Evolutionary conservation across 306 rosid species (phyloP), one percentile per base, ranked within the genome.

Genomic region (Trichosanthes cucumerina): DNA sequence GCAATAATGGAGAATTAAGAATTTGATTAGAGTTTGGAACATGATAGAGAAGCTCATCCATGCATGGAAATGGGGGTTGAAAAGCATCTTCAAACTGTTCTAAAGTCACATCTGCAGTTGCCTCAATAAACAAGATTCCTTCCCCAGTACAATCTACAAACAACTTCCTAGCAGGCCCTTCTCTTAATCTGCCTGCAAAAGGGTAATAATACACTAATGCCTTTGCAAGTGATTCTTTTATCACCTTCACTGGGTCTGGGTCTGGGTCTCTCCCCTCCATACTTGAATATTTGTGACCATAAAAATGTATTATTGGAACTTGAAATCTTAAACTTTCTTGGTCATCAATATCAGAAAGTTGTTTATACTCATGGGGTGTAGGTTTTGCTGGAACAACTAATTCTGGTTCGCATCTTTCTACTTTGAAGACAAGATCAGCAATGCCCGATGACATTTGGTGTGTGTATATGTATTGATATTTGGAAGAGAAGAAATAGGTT

Each of bases 111-210:
- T 72, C 76, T 7, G 86, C 82, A 9, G 8, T 36, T 12, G 82
- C 88, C 21, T 54, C 82, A 0, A 79, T 53, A 41, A 82, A 85
- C 72, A 82, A 15, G 11, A 82, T 44, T 9, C 88, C 88, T 52
- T 85, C 75, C 0, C 47, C 82, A 1, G 46, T 85, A 54, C 88
- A 85, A 0, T 85, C 82, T 0, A 85, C 84, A 10, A 16, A 78
- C 9, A 86, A 76, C 54, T 39, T 69, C 34, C 7, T n/a, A 38
- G n/a, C 53, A 19, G 21, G 21, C 2, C 0, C 34, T 69, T 69
- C 75, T 23, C 54, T 69, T 3, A 41, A 0, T 41, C 54, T 69
- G 9, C 75, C 34, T 1, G 54, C 53, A 69, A 69, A 69, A 41
- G 75, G 75, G 9, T 69, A 69, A 31, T 69, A 69, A 4, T 21